Evolutionary conservation across 2,329 filamentous ascomycete species (phyloP), one percentile per base, ranked within the genome.

Genomic region (Talaromyces sp.): DNA sequence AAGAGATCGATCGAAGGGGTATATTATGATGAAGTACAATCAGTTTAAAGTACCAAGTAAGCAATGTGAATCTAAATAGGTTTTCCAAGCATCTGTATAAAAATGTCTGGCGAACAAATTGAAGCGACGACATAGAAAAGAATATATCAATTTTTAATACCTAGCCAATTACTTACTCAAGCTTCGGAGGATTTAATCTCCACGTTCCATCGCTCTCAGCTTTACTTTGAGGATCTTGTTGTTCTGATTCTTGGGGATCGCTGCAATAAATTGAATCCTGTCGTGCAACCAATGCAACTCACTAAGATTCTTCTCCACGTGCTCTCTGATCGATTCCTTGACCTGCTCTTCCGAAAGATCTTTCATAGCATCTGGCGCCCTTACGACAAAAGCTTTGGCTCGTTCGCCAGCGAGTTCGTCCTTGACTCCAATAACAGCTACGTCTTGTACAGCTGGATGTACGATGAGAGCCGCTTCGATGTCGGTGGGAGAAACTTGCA

Each of bases 401-500:
- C 77, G 71, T 64, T 80, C 77, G 21, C 77, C 78, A 33, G 74
- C 72, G 5, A 73, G 70, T 3, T 70, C 71, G 28, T 70, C 68
- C 3, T 67, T 64, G 12, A 80, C 71, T 5, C 78, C 79, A 46
- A 82, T 79, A 23, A 83, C 80, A 8, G 78, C 78, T 0, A 77
- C 79, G 66, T 83, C 81, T 1, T 71, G 65, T 3, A 82, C 72
- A 2, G 70, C 64, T 1, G 72, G 70, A 63, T 82, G 77, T 7
- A 69, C 72, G 1, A 82, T 60, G 0, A 83, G 69, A 35, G 80
- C 56, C 1, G 74, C 78, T 69, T 82, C 80, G 1, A 83, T 69
- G 63, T 82, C 81, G 0, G 80, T 79, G 0, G 81, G 81, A 9
- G 80, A 77, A 16, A 82, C 79, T 69, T 82, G 80, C 37, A 81